Base-by-base conservation (phyloP, 306 rosid species). In the Erythrophleum fordii region DNA sequence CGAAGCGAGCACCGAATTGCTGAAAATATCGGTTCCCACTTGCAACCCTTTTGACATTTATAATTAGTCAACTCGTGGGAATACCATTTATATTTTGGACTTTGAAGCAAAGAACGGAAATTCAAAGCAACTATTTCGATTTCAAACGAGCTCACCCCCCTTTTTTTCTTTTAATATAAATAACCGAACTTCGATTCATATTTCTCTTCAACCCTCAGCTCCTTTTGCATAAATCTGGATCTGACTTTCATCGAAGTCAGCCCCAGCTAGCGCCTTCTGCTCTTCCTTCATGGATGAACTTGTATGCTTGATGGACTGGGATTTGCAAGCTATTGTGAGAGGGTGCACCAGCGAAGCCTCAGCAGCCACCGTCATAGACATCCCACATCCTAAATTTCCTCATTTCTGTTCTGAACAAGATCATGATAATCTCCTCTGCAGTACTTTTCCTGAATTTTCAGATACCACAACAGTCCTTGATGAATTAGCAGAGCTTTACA, bases 321-420 rank as follows among this genome's bases (percentile, higher is more conserved):
- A 88, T 82, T 89, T 95, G 90, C 93, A 91, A 42, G 93, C 98
- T 44, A 83, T 94, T 60, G 95, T 92, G 23, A 87, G 89, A 83
- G 97, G 98, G 20, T 69, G 76, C 86, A 79, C 1, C 35, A 45
- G 31, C 69, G 89, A 83, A 77, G 79, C 79, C 4, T 37, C 61
- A 14, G 42, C 65, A 11, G 31, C 60, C 25, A 52, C 31, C 65
- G 65, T 62, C 55, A 73, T 77, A 60, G 79, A 76, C n/a, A 3
- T 44, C 14, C 81, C 81, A 26, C 44, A 75, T 8, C 75, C 66
- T 79, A 11, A 65, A 41, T 81, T 61, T 53, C 67, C 76, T 70
- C 78, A 78, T 34, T 71, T 80, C 34, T 73, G 75, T 59, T 18
- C 74, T 7, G 71, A 78, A 37, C 90, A 90, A 81, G 82, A 89